Evolutionary conservation across 2,329 filamentous ascomycete species (phyloP).

Genomic region (Didymella pinodella): DNA sequence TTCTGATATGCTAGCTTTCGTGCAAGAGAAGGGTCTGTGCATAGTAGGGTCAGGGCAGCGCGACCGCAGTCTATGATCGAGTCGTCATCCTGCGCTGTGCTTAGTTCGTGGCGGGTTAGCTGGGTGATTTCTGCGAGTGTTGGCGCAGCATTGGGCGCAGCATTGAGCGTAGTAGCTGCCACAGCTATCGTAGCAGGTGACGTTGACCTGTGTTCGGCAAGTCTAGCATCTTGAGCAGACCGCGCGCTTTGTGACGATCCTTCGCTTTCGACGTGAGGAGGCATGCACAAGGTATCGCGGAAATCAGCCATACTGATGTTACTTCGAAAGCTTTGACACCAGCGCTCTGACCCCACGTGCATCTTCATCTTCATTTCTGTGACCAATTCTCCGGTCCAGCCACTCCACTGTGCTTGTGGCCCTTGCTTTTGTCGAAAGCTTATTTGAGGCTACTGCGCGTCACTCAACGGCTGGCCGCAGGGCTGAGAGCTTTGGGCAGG

Average conservation of each 20-base stretch:
- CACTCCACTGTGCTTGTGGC: constrained; percentile 10
- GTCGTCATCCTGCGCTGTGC: constrained; percentile 29
- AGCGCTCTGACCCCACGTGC: constrained; percentile 21
- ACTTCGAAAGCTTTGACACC: constrained; percentile 10
- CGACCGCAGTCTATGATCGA: constrained; percentile 53
- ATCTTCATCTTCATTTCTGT: constrained; percentile 4
- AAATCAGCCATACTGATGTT: too few relatives aligned
- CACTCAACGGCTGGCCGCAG: constrained; percentile 13
- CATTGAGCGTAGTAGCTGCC: neutral
- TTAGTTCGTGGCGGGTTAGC: constrained; percentile 38
- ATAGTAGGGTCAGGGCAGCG: constrained; percentile 50
- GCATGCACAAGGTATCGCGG: neutral
- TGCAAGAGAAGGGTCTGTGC: constrained; percentile 58
- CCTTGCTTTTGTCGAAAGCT: constrained; percentile 19
- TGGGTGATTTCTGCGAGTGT: constrained; percentile 34
- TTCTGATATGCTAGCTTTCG: constrained; percentile 68
- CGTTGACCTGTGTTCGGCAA: neutral
- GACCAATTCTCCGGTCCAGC: constrained; percentile 15
- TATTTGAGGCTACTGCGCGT: constrained; percentile 17
- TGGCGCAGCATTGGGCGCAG: constrained; percentile 33
- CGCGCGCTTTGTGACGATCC: neutral
- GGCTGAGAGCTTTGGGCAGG: constrained; percentile 2
- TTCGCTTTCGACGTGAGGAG: neutral
- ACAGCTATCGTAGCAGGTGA: neutral
- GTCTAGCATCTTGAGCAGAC: neutral